Percentiles rank a stretch among this genome's conserved stretches.
These are phyloP conservation scores for Nigrospora sphaerica DNA, from an alignment of 2,329 filamentous ascomycete genomes.

Conservation along the genomic window DNA sequence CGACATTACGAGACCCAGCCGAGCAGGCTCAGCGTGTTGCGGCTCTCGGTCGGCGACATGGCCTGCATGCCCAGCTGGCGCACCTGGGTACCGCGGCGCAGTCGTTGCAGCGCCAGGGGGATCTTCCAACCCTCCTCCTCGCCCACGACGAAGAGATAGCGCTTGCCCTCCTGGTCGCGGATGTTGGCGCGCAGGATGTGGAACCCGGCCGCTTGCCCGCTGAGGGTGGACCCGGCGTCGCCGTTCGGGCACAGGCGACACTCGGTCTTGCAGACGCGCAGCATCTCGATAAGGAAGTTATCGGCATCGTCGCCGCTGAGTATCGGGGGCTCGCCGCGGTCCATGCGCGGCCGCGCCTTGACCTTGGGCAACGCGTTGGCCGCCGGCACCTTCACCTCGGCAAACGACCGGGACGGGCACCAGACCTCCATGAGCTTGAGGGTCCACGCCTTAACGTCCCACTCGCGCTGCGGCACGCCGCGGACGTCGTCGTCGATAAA, in stretches of 20 bases:
- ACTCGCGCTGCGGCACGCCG: conserved; percentile 87
- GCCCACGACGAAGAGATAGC: conserved; percentile 56
- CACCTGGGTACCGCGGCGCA: conserved; percentile 54
- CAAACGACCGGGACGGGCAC: conserved; percentile 59
- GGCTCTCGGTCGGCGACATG: conserved; percentile 47
- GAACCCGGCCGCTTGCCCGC: conserved; percentile 44
- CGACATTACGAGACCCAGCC: conserved; percentile 35
- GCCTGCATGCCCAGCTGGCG: conserved; percentile 51
- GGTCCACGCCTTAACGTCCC: conserved; percentile 98
- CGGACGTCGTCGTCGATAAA: conserved; percentile 97
- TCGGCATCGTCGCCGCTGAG: conserved; percentile 61
- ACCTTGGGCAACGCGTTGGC: conserved; percentile 29
- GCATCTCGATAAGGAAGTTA: conserved; percentile 48
- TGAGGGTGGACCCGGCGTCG: conserved; percentile 33
- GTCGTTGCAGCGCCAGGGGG: conserved; percentile 50
- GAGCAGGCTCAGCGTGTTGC: conserved; percentile 48
- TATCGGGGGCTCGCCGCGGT: conserved; percentile 41
- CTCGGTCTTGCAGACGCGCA: conserved; percentile 56
- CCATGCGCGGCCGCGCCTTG: conserved; percentile 38
- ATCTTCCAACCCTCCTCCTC: conserved; percentile 66
- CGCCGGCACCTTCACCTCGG: conserved; percentile 31
- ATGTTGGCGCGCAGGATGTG: conserved; percentile 59
- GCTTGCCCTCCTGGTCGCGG: conserved; percentile 59
- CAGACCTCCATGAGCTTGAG: conserved; percentile 88
- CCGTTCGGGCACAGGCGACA: conserved; percentile 49